These are phyloP conservation scores for Centaurea solstitialis DNA, from an alignment of 129 eudicot genomes.

Conservation along the genomic window DNA sequence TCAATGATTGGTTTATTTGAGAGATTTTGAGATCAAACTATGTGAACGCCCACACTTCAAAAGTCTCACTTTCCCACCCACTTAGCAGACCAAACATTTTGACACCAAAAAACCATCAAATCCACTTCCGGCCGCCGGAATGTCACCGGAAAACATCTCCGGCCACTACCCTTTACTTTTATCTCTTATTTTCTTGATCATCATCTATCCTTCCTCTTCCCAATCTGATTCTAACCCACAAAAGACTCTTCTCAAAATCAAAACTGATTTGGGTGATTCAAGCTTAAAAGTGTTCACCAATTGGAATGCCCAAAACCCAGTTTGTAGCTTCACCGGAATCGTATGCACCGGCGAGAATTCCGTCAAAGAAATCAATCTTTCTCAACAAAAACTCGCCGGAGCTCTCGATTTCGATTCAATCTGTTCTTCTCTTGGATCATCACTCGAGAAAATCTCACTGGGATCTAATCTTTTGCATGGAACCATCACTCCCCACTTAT, in stretches of 20 bases:
- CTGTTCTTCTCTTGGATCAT: slow-evolving; percentile 46
- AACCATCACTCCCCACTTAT: slow-evolving; percentile 35
- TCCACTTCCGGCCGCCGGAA: slow-evolving; percentile 11
- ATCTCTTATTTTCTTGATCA: slow-evolving; percentile 22
- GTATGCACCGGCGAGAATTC: slow-evolving; percentile 27
- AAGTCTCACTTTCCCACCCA: slow-evolving; percentile 12
- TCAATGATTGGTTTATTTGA: not conserved
- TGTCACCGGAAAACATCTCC: slow-evolving; percentile 37
- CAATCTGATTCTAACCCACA: slow-evolving; percentile 29
- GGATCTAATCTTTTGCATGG: slow-evolving; percentile 56
- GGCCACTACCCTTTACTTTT: slow-evolving; percentile 12
- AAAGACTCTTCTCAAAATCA: slow-evolving; percentile 48
- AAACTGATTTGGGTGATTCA: slow-evolving; percentile 32
- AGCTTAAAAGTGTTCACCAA: slow-evolving; percentile 31
- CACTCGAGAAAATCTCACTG: slow-evolving; percentile 48
- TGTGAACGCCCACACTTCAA: not conserved
- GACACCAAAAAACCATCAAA: slow-evolving; percentile 10
- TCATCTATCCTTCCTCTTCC: slow-evolving; percentile 21
- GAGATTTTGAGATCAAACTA: not conserved
- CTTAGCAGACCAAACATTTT: slow-evolving; percentile 2
- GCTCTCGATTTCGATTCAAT: slow-evolving; percentile 46
- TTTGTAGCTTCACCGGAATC: slow-evolving; percentile 64
- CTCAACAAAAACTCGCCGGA: slow-evolving; percentile 38
- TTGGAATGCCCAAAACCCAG: slow-evolving; percentile 34
- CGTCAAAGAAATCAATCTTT: slow-evolving; percentile 56